Percentiles rank a stretch among this genome's conserved stretches.
These are phyloP conservation scores for Calonectria ilicicola DNA, from an alignment of 2,329 filamentous ascomycete genomes.

Conservation along the genomic window DNA sequence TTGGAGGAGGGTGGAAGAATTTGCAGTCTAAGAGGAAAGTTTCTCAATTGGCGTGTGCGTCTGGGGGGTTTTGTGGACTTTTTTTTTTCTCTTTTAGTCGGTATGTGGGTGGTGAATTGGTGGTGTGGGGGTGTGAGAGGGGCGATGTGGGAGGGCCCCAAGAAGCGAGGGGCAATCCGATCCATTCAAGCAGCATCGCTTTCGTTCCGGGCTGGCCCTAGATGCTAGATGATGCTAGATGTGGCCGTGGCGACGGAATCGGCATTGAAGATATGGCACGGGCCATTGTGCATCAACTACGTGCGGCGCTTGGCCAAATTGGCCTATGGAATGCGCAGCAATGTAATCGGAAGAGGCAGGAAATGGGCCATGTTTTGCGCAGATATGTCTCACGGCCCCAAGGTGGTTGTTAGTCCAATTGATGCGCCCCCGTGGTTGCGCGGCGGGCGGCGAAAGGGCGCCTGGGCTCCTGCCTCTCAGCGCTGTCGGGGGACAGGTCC, in stretches of 20 bases:
- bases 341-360: neutral
- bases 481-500: neutral
- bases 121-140: neutral
- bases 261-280: slow-evolving; percentile 3
- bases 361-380: neutral
- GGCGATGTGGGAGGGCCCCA: neutral
- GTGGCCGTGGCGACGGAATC: neutral
- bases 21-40: slow-evolving; percentile 7
- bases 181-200: too few species aligned
- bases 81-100: too few species aligned
- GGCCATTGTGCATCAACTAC: slow-evolving; percentile 5
- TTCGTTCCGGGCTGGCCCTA: too few species aligned
- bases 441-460: slow-evolving; percentile 1
- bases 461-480: neutral
- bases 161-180: neutral
- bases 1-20: neutral
- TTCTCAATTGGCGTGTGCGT: neutral
- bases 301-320: neutral
- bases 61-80: neutral
- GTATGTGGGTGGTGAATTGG: neutral
- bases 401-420: slow-evolving; percentile 1
- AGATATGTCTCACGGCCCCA: neutral
- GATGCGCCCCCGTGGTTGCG: slow-evolving; percentile 13
- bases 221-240: too few species aligned
- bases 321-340: neutral